Conservation (phyloP, 306 rosid genomes). For the Gastrolobium villosum region DNA sequence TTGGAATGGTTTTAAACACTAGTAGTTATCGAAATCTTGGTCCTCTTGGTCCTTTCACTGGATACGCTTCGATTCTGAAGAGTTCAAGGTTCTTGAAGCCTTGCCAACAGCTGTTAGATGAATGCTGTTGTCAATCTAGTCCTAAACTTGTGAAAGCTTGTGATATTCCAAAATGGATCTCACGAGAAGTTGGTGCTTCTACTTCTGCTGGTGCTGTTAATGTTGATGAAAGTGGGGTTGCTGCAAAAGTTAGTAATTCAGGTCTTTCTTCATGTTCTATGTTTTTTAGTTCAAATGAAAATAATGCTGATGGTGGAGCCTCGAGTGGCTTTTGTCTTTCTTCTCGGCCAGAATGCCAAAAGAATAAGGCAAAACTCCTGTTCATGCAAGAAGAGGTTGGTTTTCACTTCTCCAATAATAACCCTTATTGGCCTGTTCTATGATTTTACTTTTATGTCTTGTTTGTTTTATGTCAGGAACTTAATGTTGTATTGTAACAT, state of each 20-base stretch:
- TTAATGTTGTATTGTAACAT: constrained; percentile 28
- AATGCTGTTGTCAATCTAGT: constrained; percentile 53
- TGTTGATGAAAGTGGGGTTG: constrained; percentile 53
- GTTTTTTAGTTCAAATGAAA: constrained; percentile 62
- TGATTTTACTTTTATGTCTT: constrained; percentile 31
- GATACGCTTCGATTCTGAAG: constrained; percentile 85
- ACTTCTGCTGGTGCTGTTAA: constrained; percentile 43
- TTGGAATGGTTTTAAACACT: constrained; percentile 44
- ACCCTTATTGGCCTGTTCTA: constrained; percentile 2
- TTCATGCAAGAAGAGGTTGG: constrained; percentile 95
- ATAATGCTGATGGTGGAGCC: constrained; percentile 56
- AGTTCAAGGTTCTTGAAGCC: constrained; percentile 81
- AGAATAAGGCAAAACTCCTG: constrained; percentile 80
- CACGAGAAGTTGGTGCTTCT: constrained; percentile 55
- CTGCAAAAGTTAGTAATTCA: constrained; percentile 50
- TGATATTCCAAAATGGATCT: constrained; percentile 58
- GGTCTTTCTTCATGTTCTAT: constrained; percentile 64
- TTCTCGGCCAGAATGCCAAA: constrained; percentile 73
- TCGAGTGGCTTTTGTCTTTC: constrained; percentile 61
- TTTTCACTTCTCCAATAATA: constrained; percentile 29
- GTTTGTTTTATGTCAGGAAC: constrained; percentile 32
- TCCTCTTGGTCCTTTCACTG: constrained; percentile 97
- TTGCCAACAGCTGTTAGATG: constrained; percentile 76
- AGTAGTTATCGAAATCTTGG: constrained; percentile 61
- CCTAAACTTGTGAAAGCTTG: constrained; percentile 32